Evolutionary conservation across 2,329 filamentous ascomycete species (phyloP), one percentile per base, ranked within the genome.

Genomic region (Microsporum canis): DNA sequence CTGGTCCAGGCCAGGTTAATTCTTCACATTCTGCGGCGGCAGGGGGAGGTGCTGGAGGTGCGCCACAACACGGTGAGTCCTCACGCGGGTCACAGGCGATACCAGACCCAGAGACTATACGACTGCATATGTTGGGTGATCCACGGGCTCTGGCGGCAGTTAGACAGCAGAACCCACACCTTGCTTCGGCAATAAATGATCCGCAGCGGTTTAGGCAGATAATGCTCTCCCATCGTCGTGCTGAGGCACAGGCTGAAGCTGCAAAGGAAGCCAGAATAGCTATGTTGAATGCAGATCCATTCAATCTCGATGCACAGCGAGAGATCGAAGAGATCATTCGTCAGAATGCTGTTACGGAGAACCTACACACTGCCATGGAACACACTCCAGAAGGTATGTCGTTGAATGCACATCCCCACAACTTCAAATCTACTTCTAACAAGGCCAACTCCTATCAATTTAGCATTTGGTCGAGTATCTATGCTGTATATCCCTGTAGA

Each of bases 251-350:
- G 61, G 83, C 86, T 61, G 87, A 91, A 63, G 80, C 82, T 33
- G 87, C 91, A 72, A 87, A 92, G 63, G 85, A 91, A 72, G 85
- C 88, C 59, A 86, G 92, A 72, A 91, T 96, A 67, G 86, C 86
- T 64, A 81, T 88, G 69, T 80, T 97, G 63, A 96, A 97, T 72
- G 88, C 91, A 7, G 94, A 99, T 69, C 91, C 92, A 0, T 96
- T 97, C 76, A 92, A 99, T 71, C 78, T 90, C 31, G 91, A 96
- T 65, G 89, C 91, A 6, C 94, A 99, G 76, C 82, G 82, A 55
- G 89, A 87, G 76, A 99, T 99, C 64, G 92, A 94, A 71, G 94
- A 99, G 76, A 95, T 97, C 75, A 99, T 99, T 71, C 86, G 94
- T 60, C 89, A 96, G 75, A 89, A 97, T 76, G 82, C 87, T 14